Evolutionary conservation across 2,329 filamentous ascomycete species (phyloP).

Genomic region (Xylariaceae sp.): DNA sequence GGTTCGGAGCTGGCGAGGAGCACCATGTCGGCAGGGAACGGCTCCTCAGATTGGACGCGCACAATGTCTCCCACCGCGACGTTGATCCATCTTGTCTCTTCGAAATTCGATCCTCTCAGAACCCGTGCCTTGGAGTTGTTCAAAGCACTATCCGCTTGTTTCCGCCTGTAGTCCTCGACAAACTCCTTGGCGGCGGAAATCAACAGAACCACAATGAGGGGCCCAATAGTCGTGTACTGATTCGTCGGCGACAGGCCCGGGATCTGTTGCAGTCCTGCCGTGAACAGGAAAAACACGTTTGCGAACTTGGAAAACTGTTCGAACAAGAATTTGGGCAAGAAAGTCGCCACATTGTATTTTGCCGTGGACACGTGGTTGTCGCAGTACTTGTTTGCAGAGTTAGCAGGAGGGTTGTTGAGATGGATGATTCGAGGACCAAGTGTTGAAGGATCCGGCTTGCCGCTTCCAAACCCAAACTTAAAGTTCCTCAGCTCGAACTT

Average conservation of each 20-base stretch:
- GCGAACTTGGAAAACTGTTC: constrained; percentile 99
- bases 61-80: constrained; percentile 89
- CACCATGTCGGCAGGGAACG: constrained; percentile 91
- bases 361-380: constrained; percentile 97
- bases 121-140: constrained; percentile 85
- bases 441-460: constrained; percentile 82
- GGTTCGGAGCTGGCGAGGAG: constrained; percentile 92
- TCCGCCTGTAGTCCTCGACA: constrained; percentile 88
- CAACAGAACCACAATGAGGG: constrained; percentile 80
- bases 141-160: constrained; percentile 76
- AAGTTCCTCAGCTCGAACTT: constrained; percentile 69
- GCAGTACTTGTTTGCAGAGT: constrained; percentile 81
- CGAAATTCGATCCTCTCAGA: constrained; percentile 75
- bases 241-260: constrained; percentile 93
- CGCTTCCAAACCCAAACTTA: constrained; percentile 85
- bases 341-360: constrained; percentile 92
- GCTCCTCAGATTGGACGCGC: constrained; percentile 87
- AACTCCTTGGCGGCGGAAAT: constrained; percentile 96
- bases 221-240: constrained; percentile 90
- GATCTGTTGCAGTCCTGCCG: constrained; percentile 88
- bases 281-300: constrained; percentile 99
- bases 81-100: constrained; percentile 89
- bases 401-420: constrained; percentile 93
- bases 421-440: constrained; percentile 89
- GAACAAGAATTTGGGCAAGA: constrained; percentile 92